phyloP scores from a whole-genome alignment of 2,329 filamentous ascomycete genomes.

The Penicillium carneum region DNA sequence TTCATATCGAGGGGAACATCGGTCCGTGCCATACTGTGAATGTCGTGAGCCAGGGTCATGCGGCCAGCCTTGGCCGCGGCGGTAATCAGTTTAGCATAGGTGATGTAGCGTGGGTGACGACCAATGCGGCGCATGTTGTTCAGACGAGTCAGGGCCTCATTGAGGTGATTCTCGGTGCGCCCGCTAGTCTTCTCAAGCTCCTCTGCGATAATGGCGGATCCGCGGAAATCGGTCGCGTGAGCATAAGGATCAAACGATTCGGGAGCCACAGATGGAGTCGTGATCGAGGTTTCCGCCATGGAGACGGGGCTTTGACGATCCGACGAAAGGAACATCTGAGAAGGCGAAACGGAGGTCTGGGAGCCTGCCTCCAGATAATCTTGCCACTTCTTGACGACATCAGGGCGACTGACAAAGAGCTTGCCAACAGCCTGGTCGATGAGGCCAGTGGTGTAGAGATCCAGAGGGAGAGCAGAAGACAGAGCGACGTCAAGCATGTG shows the following conservation, averaged over 20 bases:
- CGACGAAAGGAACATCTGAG: conserved; percentile 43
- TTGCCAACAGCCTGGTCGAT: conserved; percentile 66
- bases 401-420: conserved; percentile 57
- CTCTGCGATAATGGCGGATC: conserved; percentile 87
- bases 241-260: conserved; percentile 92
- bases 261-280: conserved; percentile 70
- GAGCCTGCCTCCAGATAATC: conserved; percentile 58
- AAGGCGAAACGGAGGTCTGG: conserved; percentile 46
- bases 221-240: conserved; percentile 88
- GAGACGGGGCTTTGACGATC: conserved; percentile 51
- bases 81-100: conserved; percentile 92
- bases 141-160: conserved; percentile 82
- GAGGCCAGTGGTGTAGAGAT: conserved; percentile 62
- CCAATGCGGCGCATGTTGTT: conserved; percentile 92
- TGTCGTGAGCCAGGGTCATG: conserved; percentile 81
- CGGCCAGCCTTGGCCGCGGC: conserved; percentile 86
- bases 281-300: conserved; percentile 54
- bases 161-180: conserved; percentile 74
- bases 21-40: conserved; percentile 84
- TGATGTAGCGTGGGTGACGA: conserved; percentile 92
- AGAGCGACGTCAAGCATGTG: conserved; percentile 67
- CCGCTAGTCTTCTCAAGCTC: conserved; percentile 82
- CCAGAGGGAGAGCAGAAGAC: conserved; percentile 60
- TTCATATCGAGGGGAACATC: conserved; percentile 86
- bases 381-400: conserved; percentile 64